A percentile compares a stretch with the other conserved stretches of the same genome.
phyloP scores from a whole-genome alignment of 148 eudicot genomes.

The Fagopyrum esculentum region DNA sequence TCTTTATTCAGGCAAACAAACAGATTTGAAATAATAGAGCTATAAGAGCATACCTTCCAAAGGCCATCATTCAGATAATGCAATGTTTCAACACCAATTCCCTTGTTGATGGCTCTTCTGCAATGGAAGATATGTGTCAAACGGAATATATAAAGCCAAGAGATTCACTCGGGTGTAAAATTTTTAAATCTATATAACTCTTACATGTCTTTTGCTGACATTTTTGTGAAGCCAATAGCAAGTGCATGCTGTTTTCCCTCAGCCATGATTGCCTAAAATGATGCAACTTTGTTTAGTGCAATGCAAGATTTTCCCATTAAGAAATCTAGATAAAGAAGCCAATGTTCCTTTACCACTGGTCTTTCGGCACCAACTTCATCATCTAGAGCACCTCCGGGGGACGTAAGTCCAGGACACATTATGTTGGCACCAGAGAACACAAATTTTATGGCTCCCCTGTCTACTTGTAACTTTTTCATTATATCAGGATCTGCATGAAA shows the following conservation, averaged over 20 bases:
- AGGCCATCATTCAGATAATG: constrained; percentile 98
- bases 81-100: constrained; percentile 93
- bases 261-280: constrained; percentile 90
- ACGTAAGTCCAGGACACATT: constrained; percentile 99
- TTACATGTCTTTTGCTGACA: constrained; percentile 98
- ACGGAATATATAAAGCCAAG: not conserved
- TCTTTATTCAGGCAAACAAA: not conserved
- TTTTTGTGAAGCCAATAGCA: constrained; percentile 95
- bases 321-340: not conserved
- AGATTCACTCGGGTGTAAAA: not conserved
- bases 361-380: constrained; percentile 81
- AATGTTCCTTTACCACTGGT: constrained; percentile 61
- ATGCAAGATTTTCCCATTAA: not conserved
- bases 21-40: not conserved
- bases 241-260: constrained; percentile 99
- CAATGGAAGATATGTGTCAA: constrained; percentile 20
- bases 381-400: constrained; percentile 93
- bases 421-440: constrained; percentile 96
- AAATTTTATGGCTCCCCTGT: constrained; percentile 91
- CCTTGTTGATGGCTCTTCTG: constrained; percentile 89
- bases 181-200: constrained; percentile 16
- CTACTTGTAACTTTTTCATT: constrained; percentile 94
- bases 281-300: not conserved
- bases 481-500: constrained; percentile 72
- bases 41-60: constrained; percentile 65